A percentile compares a stretch with the other conserved stretches of the same genome.
These are phyloP conservation scores for Penicillium fuscoglaucum DNA, from an alignment of 2,329 filamentous ascomycete species.

Conservation along the genomic window DNA sequence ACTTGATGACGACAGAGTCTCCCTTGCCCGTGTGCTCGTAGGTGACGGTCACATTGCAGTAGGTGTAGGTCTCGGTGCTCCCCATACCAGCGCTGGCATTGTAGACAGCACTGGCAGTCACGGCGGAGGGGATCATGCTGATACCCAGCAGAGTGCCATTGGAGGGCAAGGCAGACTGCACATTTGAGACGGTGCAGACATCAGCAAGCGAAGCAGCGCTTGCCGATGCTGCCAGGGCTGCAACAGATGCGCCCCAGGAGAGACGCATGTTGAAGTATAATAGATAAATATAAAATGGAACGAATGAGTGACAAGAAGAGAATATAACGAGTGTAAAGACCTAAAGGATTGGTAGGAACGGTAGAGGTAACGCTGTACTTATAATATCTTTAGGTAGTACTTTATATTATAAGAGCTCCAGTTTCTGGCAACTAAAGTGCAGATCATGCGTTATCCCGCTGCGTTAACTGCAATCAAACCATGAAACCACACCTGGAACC, in stretches of 20 bases:
- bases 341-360: background rate
- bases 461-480: background rate
- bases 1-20: slow-evolving; percentile 41
- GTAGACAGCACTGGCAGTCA: slow-evolving; percentile 43
- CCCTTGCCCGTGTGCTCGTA: slow-evolving; percentile 46
- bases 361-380: background rate
- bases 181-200: slow-evolving; percentile 46
- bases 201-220: slow-evolving; percentile 41
- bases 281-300: background rate
- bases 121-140: slow-evolving; percentile 43
- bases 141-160: slow-evolving; percentile 47
- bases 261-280: slow-evolving; percentile 27
- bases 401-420: too few relatives aligned
- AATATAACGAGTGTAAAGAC: background rate
- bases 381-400: background rate
- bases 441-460: background rate
- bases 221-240: slow-evolving; percentile 30
- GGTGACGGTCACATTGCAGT: slow-evolving; percentile 47
- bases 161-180: slow-evolving; percentile 45
- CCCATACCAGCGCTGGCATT: slow-evolving; percentile 34
- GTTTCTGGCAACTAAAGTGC: background rate
- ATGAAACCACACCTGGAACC: background rate
- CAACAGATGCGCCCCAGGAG: slow-evolving; percentile 16
- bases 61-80: slow-evolving; percentile 27
- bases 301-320: background rate